Base-by-base conservation (phyloP, 2,329 filamentous ascomycete species). In the Blastomyces parvus region DNA sequence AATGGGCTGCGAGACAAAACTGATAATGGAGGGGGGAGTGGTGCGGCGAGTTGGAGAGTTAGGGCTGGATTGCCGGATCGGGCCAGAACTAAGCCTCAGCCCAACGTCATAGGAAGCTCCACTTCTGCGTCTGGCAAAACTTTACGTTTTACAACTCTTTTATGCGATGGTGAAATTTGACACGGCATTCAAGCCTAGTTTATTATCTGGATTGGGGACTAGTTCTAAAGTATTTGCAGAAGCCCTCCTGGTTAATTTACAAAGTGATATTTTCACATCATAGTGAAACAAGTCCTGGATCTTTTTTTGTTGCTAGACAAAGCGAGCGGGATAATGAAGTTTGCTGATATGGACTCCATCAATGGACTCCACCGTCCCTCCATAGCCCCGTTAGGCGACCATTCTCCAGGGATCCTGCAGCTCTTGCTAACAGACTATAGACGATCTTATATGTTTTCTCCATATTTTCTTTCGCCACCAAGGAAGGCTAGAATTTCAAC, bases 401-500 rank as follows among this genome's bases (percentile, higher is more conserved):
- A 19, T 48, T 33, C 50, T 33, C 14, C 50, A 53, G 50, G 25
- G 30, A 57, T 57, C 27, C 55, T 57, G 9, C 50, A 53, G 55
- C 36, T 40, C 2, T 40, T 58, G 36, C 33, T 25, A 40, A n/a
- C 33, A 40, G 36, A 58, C 42, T 4, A 25, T n/a, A 58, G 19
- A 40, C 6, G 19, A 58, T 22, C 11, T 42, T 22, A 11, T 38
- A 38, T 25, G 19, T 38, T 14, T 11, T 58, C 55, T 58, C 55
- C 55, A 58, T 58, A 40, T 42, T 58, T 58, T 58, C 17, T 40
- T 58, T 38, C 33, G 33, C 55, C 55, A 40, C 55, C 42, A 58
- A 14, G 40, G 17, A 36, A 58, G 27, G 27, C 30, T 14, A 42
- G 55, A 36, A 58, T 22, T 38, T 22, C n/a, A 48, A 48, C n/a